Percentiles rank a stretch among this genome's conserved stretches.
Conservation (phyloP, 169 alveolate genomes). For the Cryptosporidium andersoni region DNA sequence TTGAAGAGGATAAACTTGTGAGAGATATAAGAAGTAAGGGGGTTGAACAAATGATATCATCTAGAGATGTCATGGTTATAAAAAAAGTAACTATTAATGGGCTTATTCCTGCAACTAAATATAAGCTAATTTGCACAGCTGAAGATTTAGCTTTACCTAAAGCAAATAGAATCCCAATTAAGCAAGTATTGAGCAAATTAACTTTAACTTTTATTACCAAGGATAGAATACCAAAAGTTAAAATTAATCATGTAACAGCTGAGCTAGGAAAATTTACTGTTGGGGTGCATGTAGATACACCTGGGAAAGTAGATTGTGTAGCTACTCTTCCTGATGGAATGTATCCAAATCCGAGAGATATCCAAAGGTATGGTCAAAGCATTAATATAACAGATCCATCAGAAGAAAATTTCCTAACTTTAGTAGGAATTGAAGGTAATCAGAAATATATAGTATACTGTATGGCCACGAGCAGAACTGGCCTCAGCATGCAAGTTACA, state of each 20-base stretch:
- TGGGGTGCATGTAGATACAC: constrained; percentile 73
- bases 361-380: constrained; percentile 73
- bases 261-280: constrained; percentile 73
- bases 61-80: not conserved
- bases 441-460: constrained; percentile 76
- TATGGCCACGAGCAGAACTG: constrained; percentile 72
- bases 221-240: constrained; percentile 73
- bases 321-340: constrained; percentile 76
- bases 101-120: constrained; percentile 72
- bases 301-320: constrained; percentile 76
- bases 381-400: constrained; percentile 60
- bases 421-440: constrained; percentile 76
- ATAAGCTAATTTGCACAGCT: constrained; percentile 72
- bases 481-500: constrained; percentile 72
- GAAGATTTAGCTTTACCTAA: constrained; percentile 76
- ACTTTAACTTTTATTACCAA: constrained; percentile 62
- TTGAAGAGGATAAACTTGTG: not conserved
- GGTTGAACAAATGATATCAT: constrained; percentile 14
- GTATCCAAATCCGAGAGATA: constrained; percentile 74
- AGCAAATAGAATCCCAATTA: constrained; percentile 70
- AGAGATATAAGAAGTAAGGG: constrained; percentile 42
- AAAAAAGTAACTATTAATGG: constrained; percentile 31
- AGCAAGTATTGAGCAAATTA: constrained; percentile 40
- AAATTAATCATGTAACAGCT: constrained; percentile 61
- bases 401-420: constrained; percentile 51